Evolutionary conservation across 1,139 yeast genomes (phyloP).

Genomic region (Saccharomyces hybrid): DNA sequence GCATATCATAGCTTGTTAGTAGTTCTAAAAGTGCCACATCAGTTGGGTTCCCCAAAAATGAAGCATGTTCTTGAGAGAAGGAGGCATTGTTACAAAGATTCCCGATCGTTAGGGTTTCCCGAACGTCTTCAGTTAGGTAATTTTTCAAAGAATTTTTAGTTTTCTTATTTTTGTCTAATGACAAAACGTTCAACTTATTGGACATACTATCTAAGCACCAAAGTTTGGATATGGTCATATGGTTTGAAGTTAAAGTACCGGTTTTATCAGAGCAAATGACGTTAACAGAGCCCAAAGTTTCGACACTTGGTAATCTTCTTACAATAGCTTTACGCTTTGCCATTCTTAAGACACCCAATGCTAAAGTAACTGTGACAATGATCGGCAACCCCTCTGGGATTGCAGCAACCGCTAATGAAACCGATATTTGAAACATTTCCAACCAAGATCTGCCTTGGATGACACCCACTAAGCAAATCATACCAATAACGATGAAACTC

Average conservation of each 20-base stretch:
- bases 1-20: slow-evolving; percentile 60
- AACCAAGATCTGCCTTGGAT: slow-evolving; percentile 88
- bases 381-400: slow-evolving; percentile 97
- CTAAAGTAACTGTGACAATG: slow-evolving; percentile 91
- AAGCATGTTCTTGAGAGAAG: slow-evolving; percentile 60
- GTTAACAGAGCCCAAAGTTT: slow-evolving; percentile 89
- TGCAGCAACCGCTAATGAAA: slow-evolving; percentile 94
- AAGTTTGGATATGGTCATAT: slow-evolving; percentile 80
- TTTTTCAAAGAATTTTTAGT: slow-evolving; percentile 32
- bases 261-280: slow-evolving; percentile 94
- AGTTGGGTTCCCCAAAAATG: slow-evolving; percentile 83
- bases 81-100: slow-evolving; percentile 76
- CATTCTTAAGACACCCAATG: slow-evolving; percentile 92
- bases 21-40: slow-evolving; percentile 84
- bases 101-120: slow-evolving; percentile 55
- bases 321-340: slow-evolving; percentile 89
- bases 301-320: slow-evolving; percentile 87
- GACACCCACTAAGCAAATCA: slow-evolving; percentile 79
- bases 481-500: slow-evolving; percentile 77
- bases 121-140: slow-evolving; percentile 46
- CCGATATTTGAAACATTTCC: slow-evolving; percentile 95
- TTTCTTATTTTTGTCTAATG: slow-evolving; percentile 41
- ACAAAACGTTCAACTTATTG: slow-evolving; percentile 39
- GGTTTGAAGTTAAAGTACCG: slow-evolving; percentile 90
- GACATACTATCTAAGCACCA: slow-evolving; percentile 68